Base-by-base conservation (phyloP, 2,329 filamentous ascomycete species). In the Cercospora zeina region DNA sequence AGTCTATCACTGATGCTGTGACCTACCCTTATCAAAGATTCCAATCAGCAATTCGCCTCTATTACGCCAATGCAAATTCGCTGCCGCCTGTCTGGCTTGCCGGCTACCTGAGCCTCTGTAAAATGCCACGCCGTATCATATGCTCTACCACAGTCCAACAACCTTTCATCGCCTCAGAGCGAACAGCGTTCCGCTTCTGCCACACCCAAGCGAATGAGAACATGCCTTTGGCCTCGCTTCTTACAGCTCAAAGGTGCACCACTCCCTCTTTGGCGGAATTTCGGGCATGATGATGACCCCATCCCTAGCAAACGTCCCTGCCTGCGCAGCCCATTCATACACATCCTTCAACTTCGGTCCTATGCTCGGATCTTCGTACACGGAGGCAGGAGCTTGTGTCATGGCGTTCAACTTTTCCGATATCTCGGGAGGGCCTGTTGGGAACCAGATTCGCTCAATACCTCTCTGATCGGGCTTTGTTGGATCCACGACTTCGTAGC, bases 251-350 rank as follows among this genome's bases (percentile, higher is more conserved):
- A 64, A 74, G 9, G 67, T 86, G 87, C 74, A 64, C 81, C 87
- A 93, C 71, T 93, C 91, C 64, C 86, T 82, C 75, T 87, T 87
- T 0, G 93, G 93, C 19, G 93, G 90, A 50, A 91, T 78, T 68
- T 89, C 82, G 0, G 93, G 93, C 78, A 96, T 89, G 6, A 87
- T 70, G n/a, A 58, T 62, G 3, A 37, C 49, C 0, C 87, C 88
- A 36, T 86, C 85, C 45, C 83, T 81, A 5, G 42, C 39, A 74
- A 96, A 96, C 33, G 74, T 76, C 0, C 90, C 90, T 19, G 84
- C 84, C 65, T 85, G 80, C 50, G 82, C 79, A 72, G 92, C 87
- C 49, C 82, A 80, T 62, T 80, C 78, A 77, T 93, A 96, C 50
- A 85, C 82, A 37, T 80, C 80, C 70, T 84, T 84, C 39, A 86